Base-by-base conservation (phyloP, 768 basidiomycete genomes). In the Cystofilobasidium ferigula region DNA sequence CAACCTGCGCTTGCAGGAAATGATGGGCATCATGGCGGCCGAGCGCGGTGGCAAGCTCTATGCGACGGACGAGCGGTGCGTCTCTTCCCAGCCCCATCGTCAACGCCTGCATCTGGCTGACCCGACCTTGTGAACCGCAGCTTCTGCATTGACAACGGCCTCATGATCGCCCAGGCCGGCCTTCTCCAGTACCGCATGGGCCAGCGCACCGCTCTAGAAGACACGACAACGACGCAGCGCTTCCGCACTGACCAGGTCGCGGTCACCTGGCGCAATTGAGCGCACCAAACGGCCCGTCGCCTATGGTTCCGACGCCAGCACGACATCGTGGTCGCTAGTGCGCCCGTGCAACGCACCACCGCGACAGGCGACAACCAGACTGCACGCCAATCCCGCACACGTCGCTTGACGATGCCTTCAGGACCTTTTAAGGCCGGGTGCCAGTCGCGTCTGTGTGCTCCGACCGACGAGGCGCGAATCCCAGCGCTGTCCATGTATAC, bases 151-250 rank as follows among this genome's bases (percentile, higher is more conserved):
- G 95, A 99, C 75, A 99, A 99, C 71, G 95, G 95, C 0, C 94
- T 98, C 71, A 99, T 99, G 95, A 98, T 99, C 62, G 94, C 95
- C 2, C 95, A 99, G 73, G 95, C 95, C 8, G 95, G 95, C 7
- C 81, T 99, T 34, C 80, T 99, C 42, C 84, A 86, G 69, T 91
- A 84, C 75, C 82, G 95, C 2, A 97, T 93, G 91, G 95, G 94
- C 30, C 81, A 84, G 68, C 76, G 78, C 56, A 97, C 92, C 0
- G 81, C 86, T 2, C 73, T 98, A 34, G 75, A 81, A 32, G 83
- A 94, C 72, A 92, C 86, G 62, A 87, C 84, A 38, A 93, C 90
- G 72, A 98, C 93, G 9, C 95, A 99, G 78, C 82, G 94, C 91
- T 88, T 67, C 53, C 61, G 65, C 38, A 67, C 65, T 22, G 65